These are phyloP conservation scores for Eimeria necatrix DNA, from an alignment of 169 alveolate species.

Conservation along the genomic window DNA sequence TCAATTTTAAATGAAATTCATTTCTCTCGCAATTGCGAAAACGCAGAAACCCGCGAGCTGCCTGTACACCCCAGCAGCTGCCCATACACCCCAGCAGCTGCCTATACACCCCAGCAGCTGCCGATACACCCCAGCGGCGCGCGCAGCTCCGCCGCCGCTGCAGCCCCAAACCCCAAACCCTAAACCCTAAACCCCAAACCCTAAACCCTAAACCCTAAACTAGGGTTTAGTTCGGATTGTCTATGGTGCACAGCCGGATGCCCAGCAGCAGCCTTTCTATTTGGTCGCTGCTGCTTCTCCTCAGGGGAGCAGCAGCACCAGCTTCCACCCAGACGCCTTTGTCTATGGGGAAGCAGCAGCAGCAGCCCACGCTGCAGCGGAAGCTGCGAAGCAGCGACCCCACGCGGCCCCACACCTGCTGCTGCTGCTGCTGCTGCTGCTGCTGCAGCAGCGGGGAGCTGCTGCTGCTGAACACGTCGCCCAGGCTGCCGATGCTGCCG, in stretches of 20 bases:
- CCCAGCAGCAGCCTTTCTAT: not conserved
- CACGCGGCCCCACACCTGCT: not conserved
- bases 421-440: conserved; percentile 15
- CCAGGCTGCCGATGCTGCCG: not conserved
- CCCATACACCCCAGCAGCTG: too few species aligned
- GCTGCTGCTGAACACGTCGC: not conserved
- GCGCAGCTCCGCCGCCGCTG: too few species aligned
- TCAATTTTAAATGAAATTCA: too few species aligned
- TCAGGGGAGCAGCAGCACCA: not conserved
- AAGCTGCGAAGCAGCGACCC: not conserved
- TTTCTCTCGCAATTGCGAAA: too few species aligned
- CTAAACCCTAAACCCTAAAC: too few species aligned
- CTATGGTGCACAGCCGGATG: not conserved
- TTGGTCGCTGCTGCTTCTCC: not conserved
- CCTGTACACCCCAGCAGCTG: too few species aligned
- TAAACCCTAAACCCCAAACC: too few species aligned
- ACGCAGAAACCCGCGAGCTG: too few species aligned
- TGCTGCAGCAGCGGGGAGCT: not conserved
- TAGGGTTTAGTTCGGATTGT: too few species aligned
- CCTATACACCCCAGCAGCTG: too few species aligned
- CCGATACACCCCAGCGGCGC: too few species aligned
- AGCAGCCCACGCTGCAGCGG: conserved; percentile 37
- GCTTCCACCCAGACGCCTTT: not conserved
- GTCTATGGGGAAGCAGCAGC: not conserved
- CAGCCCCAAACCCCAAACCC: too few species aligned